Evolutionary conservation across 2,329 filamentous ascomycete genomes (phyloP).

Genomic region (Colletotrichum salicis): DNA sequence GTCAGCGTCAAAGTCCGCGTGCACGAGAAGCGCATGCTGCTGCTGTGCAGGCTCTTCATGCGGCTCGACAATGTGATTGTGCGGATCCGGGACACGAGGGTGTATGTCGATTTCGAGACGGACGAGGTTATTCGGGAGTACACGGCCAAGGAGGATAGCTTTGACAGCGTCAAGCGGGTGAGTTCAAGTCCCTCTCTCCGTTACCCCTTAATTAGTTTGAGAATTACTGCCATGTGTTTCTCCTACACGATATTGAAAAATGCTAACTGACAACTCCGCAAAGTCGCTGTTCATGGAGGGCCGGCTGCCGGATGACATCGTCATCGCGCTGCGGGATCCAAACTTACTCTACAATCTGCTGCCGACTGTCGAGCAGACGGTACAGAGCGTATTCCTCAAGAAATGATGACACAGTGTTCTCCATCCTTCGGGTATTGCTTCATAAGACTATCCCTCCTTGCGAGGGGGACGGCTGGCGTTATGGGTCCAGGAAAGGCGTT

Average conservation of each 20-base stretch:
- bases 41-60: conserved; percentile 91
- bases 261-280: conserved; percentile 34
- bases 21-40: conserved; percentile 87
- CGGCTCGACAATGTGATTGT: conserved; percentile 90
- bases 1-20: conserved; percentile 91
- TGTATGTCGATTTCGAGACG: conserved; percentile 89
- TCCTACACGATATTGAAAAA: not conserved
- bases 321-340: conserved; percentile 80
- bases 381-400: conserved; percentile 58
- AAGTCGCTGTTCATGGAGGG: conserved; percentile 63
- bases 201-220: not conserved
- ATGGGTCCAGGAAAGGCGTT: conserved; percentile 16
- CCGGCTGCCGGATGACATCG: conserved; percentile 75
- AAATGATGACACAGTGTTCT: not conserved
- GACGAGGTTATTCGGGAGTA: conserved; percentile 89
- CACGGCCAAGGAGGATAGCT: conserved; percentile 84
- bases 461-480: conserved; percentile 9
- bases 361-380: conserved; percentile 73
- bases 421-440: not conserved
- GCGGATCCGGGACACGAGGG: conserved; percentile 85
- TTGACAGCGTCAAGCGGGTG: conserved; percentile 79
- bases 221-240: too few species aligned
- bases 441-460: not conserved
- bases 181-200: conserved; percentile 41
- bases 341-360: conserved; percentile 78